Conservation (phyloP, 2,329 filamentous ascomycete species). For the Aspergillus uvarum region DNA sequence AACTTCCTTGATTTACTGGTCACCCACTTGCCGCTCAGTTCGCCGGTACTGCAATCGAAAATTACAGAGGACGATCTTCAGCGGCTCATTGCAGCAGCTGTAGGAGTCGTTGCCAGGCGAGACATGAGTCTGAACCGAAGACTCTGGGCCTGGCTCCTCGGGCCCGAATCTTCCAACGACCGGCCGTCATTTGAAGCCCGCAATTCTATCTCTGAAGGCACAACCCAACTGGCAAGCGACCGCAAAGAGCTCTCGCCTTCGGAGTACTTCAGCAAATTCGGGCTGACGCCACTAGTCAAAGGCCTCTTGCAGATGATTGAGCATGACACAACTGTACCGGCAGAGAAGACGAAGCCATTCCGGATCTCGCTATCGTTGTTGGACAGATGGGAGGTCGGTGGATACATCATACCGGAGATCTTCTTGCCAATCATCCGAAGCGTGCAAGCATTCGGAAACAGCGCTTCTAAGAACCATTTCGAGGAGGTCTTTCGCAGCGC, state of each 20-base stretch:
- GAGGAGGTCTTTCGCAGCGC: slow-evolving; percentile 88
- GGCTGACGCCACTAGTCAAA: slow-evolving; percentile 69
- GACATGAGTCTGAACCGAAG: slow-evolving; percentile 97
- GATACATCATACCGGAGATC: slow-evolving; percentile 80
- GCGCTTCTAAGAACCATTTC: slow-evolving; percentile 69
- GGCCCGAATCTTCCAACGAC: slow-evolving; percentile 61
- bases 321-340: slow-evolving; percentile 52
- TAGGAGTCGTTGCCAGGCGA: slow-evolving; percentile 80
- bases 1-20: slow-evolving; percentile 93
- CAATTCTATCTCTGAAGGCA: slow-evolving; percentile 28
- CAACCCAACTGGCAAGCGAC: slow-evolving; percentile 29
- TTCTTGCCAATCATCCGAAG: slow-evolving; percentile 84
- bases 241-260: slow-evolving; percentile 59
- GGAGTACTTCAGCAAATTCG: slow-evolving; percentile 80
- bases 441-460: slow-evolving; percentile 70
- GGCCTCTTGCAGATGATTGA: slow-evolving; percentile 77
- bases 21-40: slow-evolving; percentile 82
- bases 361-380: slow-evolving; percentile 91
- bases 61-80: slow-evolving; percentile 76
- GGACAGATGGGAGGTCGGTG: slow-evolving; percentile 97
- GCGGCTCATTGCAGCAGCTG: slow-evolving; percentile 75
- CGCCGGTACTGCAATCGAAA: slow-evolving; percentile 71
- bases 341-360: slow-evolving; percentile 79
- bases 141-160: slow-evolving; percentile 94
- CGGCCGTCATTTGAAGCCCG: slow-evolving; percentile 31